Base-by-base conservation (phyloP, 257 asterid genomes). In the Perilla frutescens region DNA sequence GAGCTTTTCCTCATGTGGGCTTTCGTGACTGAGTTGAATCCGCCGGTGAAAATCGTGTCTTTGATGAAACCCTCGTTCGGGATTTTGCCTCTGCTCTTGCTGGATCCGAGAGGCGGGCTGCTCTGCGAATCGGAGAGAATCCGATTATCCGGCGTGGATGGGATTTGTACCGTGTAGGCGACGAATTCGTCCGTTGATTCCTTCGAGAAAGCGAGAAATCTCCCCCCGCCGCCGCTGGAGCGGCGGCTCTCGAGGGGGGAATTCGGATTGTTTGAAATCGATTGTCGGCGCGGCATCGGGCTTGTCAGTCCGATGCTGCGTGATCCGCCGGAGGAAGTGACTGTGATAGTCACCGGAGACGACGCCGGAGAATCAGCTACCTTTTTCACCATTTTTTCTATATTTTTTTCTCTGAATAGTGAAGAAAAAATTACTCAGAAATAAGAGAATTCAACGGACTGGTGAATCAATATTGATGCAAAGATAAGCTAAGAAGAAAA, bases 151-250 rank as follows among this genome's bases (percentile, higher is more conserved):
- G 99, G 98, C 4, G 97, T 94, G 1, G 86, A 87, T n/a, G 99
- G 98, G 26, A 91, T 88, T 2, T 94, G 99, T 34, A 94, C 99
- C 0, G 97, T 91, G 82, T 94, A 94, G 5, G 92, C 95, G 0
- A 88, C 96, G 65, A 78, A 90, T 55, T 94, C 97, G 1, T 93
- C 97, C 0, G 82, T 51, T 71, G 91, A 83, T 70, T 91, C 96
- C 74, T 88, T 90, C 3, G 95, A 84, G 69, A 90, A 68, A 8
- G 97, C 85, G 14, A 94, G 90, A 68, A 84, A 86, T 57, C 96
- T 81, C 12, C 86, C 90, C 1, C 88, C 87, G 14, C 81, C 81
- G 65, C 80, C 48, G 85, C 89, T 3, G 84, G 85, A 37, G 79
- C 83, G 61, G 39, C 88, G 86, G 26, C 77, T 82, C 13, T 77